Evolutionary conservation across 495 filamentous ascomycete species (phyloP).

Genomic region (Apiosordaria backusii): DNA sequence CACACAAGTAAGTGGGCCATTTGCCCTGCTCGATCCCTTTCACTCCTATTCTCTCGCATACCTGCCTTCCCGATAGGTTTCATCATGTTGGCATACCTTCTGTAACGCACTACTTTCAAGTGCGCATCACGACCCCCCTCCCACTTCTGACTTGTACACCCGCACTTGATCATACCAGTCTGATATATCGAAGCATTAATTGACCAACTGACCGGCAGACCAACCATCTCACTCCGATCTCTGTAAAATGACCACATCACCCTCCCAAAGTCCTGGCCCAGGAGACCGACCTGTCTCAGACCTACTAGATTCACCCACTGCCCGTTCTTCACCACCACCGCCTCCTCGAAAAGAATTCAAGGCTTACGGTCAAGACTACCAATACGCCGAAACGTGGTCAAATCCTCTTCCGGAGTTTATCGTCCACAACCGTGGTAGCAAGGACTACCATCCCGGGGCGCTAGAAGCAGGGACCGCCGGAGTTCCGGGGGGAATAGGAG

Average conservation of each 20-base stretch:
- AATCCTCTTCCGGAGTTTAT: constrained; percentile 30
- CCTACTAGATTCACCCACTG: background rate
- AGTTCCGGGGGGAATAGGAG: background rate
- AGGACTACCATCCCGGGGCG: background rate
- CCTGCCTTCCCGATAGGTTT: background rate
- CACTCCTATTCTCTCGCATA: background rate
- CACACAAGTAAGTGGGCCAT: background rate
- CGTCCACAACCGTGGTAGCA: constrained; percentile 4
- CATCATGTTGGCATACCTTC: background rate
- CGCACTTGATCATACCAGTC: background rate
- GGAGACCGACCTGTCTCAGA: constrained; percentile 12
- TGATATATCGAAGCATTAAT: background rate
- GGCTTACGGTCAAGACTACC: constrained; percentile 24
- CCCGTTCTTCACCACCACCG: background rate
- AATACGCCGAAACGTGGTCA: constrained; percentile 26
- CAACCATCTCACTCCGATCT: background rate
- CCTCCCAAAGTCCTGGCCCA: constrained; percentile 10
- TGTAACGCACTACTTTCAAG: background rate
- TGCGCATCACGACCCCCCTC: background rate
- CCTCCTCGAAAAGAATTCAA: constrained; percentile 11
- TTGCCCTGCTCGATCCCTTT: background rate
- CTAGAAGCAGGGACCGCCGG: background rate
- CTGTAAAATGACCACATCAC: constrained; percentile 12
- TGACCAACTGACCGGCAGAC: background rate
- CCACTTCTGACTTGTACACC: background rate